phyloP scores from a whole-genome alignment of 1,284 basidiomycete genomes.

The Naganishia albida region DNA sequence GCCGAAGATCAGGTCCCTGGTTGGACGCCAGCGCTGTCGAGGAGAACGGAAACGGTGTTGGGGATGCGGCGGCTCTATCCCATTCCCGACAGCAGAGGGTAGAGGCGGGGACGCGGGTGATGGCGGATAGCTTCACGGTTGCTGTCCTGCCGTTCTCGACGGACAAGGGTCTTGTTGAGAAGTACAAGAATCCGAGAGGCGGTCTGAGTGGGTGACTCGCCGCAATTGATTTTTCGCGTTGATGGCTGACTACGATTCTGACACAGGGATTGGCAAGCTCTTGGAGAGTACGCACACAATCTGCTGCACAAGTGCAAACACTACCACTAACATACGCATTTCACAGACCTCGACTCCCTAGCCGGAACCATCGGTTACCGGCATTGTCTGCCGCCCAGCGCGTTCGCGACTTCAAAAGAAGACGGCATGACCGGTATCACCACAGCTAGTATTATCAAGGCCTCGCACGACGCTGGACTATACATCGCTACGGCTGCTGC shows the following conservation, averaged over 20 bases:
- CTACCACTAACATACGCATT: not conserved
- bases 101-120: constrained; percentile 45
- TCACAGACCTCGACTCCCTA: constrained; percentile 68
- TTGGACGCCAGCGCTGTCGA: constrained; percentile 37
- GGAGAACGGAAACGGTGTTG: constrained; percentile 6
- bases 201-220: constrained; percentile 46
- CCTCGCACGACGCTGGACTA: constrained; percentile 64
- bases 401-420: constrained; percentile 27
- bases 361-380: constrained; percentile 81
- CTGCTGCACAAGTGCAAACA: constrained; percentile 54
- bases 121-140: constrained; percentile 51
- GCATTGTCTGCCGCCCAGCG: constrained; percentile 62
- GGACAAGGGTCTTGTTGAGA: constrained; percentile 45
- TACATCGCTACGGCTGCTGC: constrained; percentile 81
- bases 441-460: constrained; percentile 61
- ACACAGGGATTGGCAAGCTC: constrained; percentile 52
- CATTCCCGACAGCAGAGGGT: constrained; percentile 36
- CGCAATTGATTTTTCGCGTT: not conserved
- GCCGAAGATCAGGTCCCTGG: constrained; percentile 47
- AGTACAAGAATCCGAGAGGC: constrained; percentile 52
- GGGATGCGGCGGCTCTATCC: constrained; percentile 17
- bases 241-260: not conserved
- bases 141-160: constrained; percentile 51
- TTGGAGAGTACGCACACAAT: constrained; percentile 58
- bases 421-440: constrained; percentile 25